Evolutionary conservation across 2,329 filamentous ascomycete genomes (phyloP).

Genomic region (Fusarium sublunatum): DNA sequence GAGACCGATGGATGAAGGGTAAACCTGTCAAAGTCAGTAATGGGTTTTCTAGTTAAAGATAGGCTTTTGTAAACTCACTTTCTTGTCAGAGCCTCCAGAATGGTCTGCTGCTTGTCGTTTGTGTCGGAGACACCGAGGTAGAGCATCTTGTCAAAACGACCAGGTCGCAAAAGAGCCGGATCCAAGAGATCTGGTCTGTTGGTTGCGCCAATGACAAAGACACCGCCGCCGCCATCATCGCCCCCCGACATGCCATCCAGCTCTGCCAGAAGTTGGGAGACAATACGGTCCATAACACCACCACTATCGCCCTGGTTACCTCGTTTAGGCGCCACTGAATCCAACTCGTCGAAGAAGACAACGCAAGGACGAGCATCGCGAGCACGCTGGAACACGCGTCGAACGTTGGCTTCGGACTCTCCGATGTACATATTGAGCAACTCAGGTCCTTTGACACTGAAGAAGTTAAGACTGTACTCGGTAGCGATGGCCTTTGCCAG

Average conservation of each 20-base stretch:
- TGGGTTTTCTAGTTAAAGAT: background rate
- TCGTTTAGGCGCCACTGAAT: conserved; percentile 94
- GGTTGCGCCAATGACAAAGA: conserved; percentile 96
- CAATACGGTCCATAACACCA: conserved; percentile 97
- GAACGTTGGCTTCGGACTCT: conserved; percentile 91
- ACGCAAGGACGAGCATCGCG: conserved; percentile 88
- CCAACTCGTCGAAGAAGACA: conserved; percentile 93
- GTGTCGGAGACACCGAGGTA: conserved; percentile 97
- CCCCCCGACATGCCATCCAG: conserved; percentile 97
- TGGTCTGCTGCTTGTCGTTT: conserved; percentile 94
- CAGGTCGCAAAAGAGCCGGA: conserved; percentile 86
- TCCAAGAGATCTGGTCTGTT: conserved; percentile 95
- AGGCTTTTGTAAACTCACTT: conserved; percentile 71
- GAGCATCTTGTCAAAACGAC: conserved; percentile 97
- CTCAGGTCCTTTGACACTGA: conserved; percentile 92
- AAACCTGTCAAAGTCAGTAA: conserved; percentile 69
- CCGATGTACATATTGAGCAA: conserved; percentile 97
- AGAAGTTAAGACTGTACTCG: conserved; percentile 94
- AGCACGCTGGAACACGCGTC: conserved; percentile 87
- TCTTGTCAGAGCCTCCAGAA: conserved; percentile 91
- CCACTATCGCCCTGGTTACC: conserved; percentile 97
- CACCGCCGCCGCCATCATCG: conserved; percentile 84
- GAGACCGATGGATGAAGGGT: conserved; percentile 83
- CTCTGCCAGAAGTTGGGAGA: conserved; percentile 93
- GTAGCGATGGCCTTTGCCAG: conserved; percentile 93